phyloP scores from a whole-genome alignment of 108 stramenopile species.

The Parietichytrium sp. region DNA sequence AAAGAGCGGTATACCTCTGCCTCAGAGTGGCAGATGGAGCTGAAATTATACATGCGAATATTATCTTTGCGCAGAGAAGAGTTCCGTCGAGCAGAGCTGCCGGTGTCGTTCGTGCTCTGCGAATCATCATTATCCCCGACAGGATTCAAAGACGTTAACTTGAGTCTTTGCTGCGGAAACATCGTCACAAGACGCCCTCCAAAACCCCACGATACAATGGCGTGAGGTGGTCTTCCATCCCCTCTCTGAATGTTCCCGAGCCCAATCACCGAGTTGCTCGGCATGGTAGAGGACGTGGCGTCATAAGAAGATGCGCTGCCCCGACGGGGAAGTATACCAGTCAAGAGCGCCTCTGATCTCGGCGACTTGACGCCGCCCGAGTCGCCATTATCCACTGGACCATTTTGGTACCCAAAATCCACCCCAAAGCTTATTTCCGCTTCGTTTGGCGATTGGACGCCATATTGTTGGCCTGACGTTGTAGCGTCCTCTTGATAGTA shows the following conservation, averaged over 20 bases:
- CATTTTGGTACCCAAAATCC: no score
- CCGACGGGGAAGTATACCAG: no score
- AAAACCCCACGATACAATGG: not conserved
- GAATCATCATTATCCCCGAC: not conserved
- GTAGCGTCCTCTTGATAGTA: no score
- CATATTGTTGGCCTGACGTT: no score
- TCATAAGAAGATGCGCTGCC: no score
- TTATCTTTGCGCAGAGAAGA: not conserved
- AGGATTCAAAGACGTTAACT: not conserved
- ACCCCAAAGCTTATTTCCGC: no score
- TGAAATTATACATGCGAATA: not conserved
- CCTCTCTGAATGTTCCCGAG: not conserved
- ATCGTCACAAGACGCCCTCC: not conserved
- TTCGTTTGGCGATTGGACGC: no score
- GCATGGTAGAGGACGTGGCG: no score
- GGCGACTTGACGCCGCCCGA: no score
- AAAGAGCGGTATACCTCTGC: not conserved
- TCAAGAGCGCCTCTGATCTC: no score
- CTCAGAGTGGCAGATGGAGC: not conserved
- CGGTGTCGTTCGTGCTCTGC: not conserved
- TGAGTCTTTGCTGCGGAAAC: not conserved
- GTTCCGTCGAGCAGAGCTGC: no score
- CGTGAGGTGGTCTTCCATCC: conserved; percentile 7
- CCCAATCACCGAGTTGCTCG: not conserved
- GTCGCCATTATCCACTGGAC: no score